Base-by-base conservation (phyloP, 768 basidiomycete genomes). In the Amanita phalloides region DNA sequence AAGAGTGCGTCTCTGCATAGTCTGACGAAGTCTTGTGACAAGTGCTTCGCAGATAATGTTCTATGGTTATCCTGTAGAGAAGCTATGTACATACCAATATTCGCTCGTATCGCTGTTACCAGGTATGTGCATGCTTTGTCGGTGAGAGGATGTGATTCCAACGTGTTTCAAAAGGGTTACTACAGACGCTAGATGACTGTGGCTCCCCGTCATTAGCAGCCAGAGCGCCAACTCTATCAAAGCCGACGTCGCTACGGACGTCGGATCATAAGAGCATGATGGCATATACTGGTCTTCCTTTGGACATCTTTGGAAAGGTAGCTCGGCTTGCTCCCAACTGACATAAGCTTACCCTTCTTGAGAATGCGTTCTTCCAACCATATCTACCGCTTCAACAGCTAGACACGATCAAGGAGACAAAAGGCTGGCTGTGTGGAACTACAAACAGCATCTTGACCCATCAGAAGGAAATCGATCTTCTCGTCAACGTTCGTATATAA, bases 311-410 rank as follows among this genome's bases (percentile, higher is more conserved):
- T 49, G 93, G 93, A 51, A 86, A 86, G 74, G 91, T 90, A 54
- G 21, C 14, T 47, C 38, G 4, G 9, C 28, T 14, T 13, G 20
- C 33, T 44, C 36, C 20, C 36, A 8, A 55, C 20, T 48, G 51
- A 23, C n/a, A 17, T 56, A 52, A 7, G 35, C 51, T 36, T 49
- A 23, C 21, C 10, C 11, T 41, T 38, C 25, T 2, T 32, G 48
- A 91, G 84, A 89, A 92, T 58, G 78, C 92, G 3, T 94, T 98
- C 70, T 99, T 99, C 70, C 96, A 99, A 64, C 96, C 96, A 1
- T 99, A 98, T 64, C 71, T 98, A 10, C 95, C 96, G 0, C 66
- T 99, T 2, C 96, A 99, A 65, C 94, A 99, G 67, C 71, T 96
- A 5, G 94, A 97, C 55, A 81, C 91, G 67, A 67, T 96, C 28